Evolutionary conservation across 1,284 basidiomycete species (phyloP), one percentile per base, ranked within the genome.

Genomic region (Ceratobasidium sp.): DNA sequence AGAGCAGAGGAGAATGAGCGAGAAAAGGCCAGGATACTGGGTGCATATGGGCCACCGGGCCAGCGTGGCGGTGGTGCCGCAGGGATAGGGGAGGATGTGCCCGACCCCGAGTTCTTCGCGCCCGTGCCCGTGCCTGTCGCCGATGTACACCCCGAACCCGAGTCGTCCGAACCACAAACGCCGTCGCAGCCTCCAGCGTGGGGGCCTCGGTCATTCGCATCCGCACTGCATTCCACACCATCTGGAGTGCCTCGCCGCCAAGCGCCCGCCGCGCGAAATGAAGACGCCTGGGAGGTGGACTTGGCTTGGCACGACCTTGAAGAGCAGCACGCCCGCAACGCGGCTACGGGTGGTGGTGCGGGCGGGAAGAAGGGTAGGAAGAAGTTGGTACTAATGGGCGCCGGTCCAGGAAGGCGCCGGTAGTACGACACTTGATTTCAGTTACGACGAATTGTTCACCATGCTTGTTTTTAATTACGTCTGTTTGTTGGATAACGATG

Each of bases 221-320:
- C 87, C 21, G 86, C 89, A 0, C 78, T 87, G 70, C 85, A 86
- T 74, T 83, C 74, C 71, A 67, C 72, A 1, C 54, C 68, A 21
- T 68, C 53, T 47, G 52, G 33, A 4, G 11, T 11, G 11, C 33
- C 62, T n/a, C 59, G 67, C 14, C 75, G 71, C 67, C 71, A 69
- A 27, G 69, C 56, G 36, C 71, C 64, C 6, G 66, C 42, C 58
- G 73, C 57, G 50, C 71, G 68, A 16, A 76, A 75, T 46, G 80
- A 81, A 59, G 86, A 89, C 70, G 89, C 88, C 71, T 89, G 85
- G 87, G 89, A 92, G 75, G 78, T 92, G 44, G 91, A 92, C 73
- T 83, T 82, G 54, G 88, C 88, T 19, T 94, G 90, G 88, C 86
- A 90, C 75, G 90, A 92, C 73, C 80, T 93, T 42, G 89, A 92